Conservation (phyloP, 345 rosid species). For the Murraya paniculata region DNA sequence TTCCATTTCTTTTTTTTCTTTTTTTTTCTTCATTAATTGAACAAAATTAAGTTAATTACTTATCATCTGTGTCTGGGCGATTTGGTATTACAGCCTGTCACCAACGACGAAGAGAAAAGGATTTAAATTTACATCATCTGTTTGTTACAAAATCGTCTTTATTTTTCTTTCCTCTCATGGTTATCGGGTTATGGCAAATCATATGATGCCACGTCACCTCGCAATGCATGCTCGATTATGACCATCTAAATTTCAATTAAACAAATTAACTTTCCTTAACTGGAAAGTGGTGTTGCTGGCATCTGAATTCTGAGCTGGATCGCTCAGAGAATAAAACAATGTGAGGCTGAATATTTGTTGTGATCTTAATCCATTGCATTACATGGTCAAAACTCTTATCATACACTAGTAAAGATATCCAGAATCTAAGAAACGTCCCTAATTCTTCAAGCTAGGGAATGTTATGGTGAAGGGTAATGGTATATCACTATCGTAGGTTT, state of each 20-base stretch:
- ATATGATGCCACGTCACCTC: not conserved
- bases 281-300: not conserved
- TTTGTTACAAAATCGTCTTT: not conserved
- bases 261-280: constrained; percentile 2
- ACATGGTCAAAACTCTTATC: not conserved
- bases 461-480: too few relatives aligned
- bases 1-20: too few relatives aligned
- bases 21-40: not conserved
- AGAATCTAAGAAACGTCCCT: not conserved
- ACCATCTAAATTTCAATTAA: not conserved
- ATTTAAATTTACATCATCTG: not conserved
- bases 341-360: not conserved
- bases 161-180: not conserved
- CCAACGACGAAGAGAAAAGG: not conserved
- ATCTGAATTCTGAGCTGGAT: constrained; percentile 5
- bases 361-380: not conserved
- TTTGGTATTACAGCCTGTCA: constrained; percentile 16
- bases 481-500: not conserved
- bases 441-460: not conserved
- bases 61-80: too few relatives aligned
- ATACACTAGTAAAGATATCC: not conserved
- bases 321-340: not conserved
- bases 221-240: constrained; percentile 10
- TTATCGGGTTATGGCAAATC: not conserved
- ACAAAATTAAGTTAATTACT: not conserved